phyloP scores from a whole-genome alignment of 805 yeast genomes.

The Myxozyma geophila region DNA sequence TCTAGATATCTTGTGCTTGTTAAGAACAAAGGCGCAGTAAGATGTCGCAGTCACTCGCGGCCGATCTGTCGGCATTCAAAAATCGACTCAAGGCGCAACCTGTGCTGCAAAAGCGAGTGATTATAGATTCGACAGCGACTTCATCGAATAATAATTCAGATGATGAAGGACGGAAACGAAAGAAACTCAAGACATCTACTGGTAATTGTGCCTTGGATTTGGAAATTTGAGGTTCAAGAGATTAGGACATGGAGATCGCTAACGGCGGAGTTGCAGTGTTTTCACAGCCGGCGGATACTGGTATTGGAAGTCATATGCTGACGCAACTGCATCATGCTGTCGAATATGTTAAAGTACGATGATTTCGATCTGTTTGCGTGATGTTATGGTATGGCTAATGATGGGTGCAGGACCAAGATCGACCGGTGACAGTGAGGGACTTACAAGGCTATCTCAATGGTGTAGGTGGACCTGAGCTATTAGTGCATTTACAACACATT shows the following conservation, averaged over 20 bases:
- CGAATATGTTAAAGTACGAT: slow-evolving; percentile 71
- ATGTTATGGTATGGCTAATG: neutral
- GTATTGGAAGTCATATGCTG: slow-evolving; percentile 66
- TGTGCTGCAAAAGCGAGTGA: slow-evolving; percentile 44
- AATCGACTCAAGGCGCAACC: slow-evolving; percentile 64
- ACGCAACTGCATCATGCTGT: slow-evolving; percentile 90
- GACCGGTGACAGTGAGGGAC: slow-evolving; percentile 68
- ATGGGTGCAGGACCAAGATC: slow-evolving; percentile 52
- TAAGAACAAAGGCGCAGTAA: neutral
- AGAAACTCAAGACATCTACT: slow-evolving; percentile 26
- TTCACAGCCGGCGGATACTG: slow-evolving; percentile 47
- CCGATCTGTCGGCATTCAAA: slow-evolving; percentile 68
- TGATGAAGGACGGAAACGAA: slow-evolving; percentile 26
- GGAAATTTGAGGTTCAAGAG: too few relatives aligned
- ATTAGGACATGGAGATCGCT: too few relatives aligned
- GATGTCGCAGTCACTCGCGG: slow-evolving; percentile 48
- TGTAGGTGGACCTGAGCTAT: slow-evolving; percentile 64
- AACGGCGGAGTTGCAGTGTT: slow-evolving; percentile 29
- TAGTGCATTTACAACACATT: slow-evolving; percentile 73
- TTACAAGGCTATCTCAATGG: slow-evolving; percentile 68
- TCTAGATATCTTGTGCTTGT: too few relatives aligned
- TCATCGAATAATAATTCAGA: slow-evolving; percentile 19
- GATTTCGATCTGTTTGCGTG: neutral
- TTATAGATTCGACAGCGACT: slow-evolving; percentile 9
- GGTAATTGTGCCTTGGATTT: slow-evolving; percentile 14